Conservation (phyloP, 2,329 filamentous ascomycete species). For the Epichloe amarillans region DNA sequence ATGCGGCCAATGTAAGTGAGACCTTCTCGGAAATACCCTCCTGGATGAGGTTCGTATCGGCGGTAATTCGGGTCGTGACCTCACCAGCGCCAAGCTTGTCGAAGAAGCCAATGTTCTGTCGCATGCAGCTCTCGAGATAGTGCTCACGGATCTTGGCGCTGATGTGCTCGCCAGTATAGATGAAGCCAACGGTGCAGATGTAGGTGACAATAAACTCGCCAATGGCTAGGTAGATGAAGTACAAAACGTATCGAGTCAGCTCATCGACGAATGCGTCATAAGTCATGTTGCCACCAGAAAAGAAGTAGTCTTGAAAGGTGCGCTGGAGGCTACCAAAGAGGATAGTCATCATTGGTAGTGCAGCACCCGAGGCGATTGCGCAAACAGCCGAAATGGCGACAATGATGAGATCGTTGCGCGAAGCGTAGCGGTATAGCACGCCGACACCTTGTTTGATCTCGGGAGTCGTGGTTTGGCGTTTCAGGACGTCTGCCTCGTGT, state of each 20-base stretch:
- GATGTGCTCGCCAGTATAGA: conserved; percentile 73
- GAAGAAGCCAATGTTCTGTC: conserved; percentile 84
- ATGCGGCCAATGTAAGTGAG: conserved; percentile 58
- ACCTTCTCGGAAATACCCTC: conserved; percentile 90
- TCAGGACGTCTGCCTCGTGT: conserved; percentile 53
- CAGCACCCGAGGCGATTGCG: conserved; percentile 60
- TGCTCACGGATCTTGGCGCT: conserved; percentile 66
- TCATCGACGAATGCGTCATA: conserved; percentile 44
- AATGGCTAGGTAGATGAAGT: conserved; percentile 76
- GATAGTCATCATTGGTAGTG: conserved; percentile 67
- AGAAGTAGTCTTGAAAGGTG: conserved; percentile 54
- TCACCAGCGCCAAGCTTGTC: conserved; percentile 88
- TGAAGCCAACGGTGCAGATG: conserved; percentile 74
- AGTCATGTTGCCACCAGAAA: conserved; percentile 25
- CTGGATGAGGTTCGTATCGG: conserved; percentile 86
- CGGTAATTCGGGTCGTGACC: conserved; percentile 86
- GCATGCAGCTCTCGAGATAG: conserved; percentile 73
- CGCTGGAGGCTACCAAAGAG: conserved; percentile 67
- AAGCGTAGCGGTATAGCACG: conserved; percentile 58
- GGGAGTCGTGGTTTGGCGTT: conserved; percentile 53
- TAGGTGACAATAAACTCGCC: conserved; percentile 69
- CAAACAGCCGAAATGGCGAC: conserved; percentile 47
- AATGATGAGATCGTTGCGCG: conserved; percentile 49
- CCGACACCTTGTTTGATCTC: conserved; percentile 49
- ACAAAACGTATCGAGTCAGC: conserved; percentile 54